phyloP scores from a whole-genome alignment of 1,284 basidiomycete species.

The Sanguinoderma infundibulare region DNA sequence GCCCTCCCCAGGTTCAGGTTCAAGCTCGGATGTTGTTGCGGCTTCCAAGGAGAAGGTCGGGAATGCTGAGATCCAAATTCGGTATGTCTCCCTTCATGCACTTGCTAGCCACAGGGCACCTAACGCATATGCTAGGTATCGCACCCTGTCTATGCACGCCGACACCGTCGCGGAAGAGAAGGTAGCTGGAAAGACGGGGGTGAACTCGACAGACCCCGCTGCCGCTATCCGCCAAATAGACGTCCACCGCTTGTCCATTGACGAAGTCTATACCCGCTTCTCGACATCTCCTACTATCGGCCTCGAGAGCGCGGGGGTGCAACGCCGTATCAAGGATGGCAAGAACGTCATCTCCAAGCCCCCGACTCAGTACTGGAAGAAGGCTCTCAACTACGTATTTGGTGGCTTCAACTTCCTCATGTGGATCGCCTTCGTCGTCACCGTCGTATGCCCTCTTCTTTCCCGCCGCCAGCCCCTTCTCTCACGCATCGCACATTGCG shows the following conservation, averaged over 20 bases:
- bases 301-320: conserved; percentile 47
- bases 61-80: conserved; percentile 24
- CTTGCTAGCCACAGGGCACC: neutral
- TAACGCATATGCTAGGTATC: conserved; percentile 36
- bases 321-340: conserved; percentile 46
- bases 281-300: conserved; percentile 48
- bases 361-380: conserved; percentile 50
- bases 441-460: conserved; percentile 37
- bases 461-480: neutral
- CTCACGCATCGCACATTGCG: neutral
- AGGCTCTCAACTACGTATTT: conserved; percentile 54
- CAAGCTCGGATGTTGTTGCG: neutral
- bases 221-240: conserved; percentile 49
- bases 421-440: conserved; percentile 55
- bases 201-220: conserved; percentile 38
- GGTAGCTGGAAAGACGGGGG: conserved; percentile 12
- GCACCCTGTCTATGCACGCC: conserved; percentile 48
- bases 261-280: conserved; percentile 49
- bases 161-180: conserved; percentile 32
- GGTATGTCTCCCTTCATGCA: conserved; percentile 12
- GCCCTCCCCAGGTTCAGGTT: neutral
- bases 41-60: neutral
- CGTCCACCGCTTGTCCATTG: conserved; percentile 45
- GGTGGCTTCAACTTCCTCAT: conserved; percentile 59
- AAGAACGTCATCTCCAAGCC: conserved; percentile 55